Evolutionary conservation across 176 grass and related monocot genomes (phyloP), one percentile per base, ranked within the genome.

Genomic region (Oryza coarctata): DNA sequence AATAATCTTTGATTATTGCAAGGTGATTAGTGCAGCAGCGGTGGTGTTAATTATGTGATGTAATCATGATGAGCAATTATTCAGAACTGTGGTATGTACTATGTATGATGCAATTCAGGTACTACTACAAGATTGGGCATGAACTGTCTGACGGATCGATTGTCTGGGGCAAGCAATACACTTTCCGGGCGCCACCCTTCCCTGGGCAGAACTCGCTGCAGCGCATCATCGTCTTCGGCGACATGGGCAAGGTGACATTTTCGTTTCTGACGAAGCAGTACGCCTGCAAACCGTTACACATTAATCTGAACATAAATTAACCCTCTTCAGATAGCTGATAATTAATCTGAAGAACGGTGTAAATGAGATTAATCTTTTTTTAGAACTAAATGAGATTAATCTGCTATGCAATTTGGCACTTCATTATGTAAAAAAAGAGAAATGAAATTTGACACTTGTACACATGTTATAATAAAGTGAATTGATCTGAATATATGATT

Each of bases 191-290:
- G 9, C 91, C 95, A 1, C 95, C 95, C 0, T 84, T 69, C 18
- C 95, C 92, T 6, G 95, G 95, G 17, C 92, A 98, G 67, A 88
- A 91, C 27, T 98, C 95, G 18, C 66, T 94, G 61, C 95, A 98
- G 70, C 90, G 86, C 60, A 34, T 98, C 68, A 84, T 98, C 45
- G 82, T 98, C 36, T 98, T 98, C 68, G 92, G 95, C 8, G 95
- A 98, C 78, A 94, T 94, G 95, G 95, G 95, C 4, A 98, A 98
- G 90, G 94, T 91, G 47, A 30, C 23, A 25, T 23, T n/a, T 60
- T 22, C 6, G 0, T 11, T 61, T 63, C 57, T 63, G 12, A 40
- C 20, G 13, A 44, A 25, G 36, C 4, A 8, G 34, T 3, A 63
- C 0, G 17, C 47, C 47, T 52, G 47, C 47, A 18, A 52, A 52